Conservation (phyloP, 1,284 basidiomycete species). For the Fomitiporia mediterranea region DNA sequence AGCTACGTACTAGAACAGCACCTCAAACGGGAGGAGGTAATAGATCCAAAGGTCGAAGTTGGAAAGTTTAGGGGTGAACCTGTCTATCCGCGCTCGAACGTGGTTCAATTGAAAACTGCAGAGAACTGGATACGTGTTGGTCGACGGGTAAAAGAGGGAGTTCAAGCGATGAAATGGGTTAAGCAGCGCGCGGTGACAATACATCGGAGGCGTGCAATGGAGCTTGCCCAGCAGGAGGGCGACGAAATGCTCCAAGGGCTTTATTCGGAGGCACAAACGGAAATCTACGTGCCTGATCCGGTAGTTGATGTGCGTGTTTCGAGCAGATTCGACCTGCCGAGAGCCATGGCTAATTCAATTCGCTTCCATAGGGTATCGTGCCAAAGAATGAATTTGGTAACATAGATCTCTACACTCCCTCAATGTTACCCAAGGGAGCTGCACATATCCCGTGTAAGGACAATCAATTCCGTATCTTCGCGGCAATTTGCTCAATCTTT, state of each 20-base stretch:
- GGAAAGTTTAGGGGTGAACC: constrained; percentile 92
- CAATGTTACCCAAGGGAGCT: constrained; percentile 90
- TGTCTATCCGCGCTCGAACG: constrained; percentile 85
- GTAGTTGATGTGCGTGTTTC: constrained; percentile 67
- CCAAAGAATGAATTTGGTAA: constrained; percentile 97
- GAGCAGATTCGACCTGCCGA: background rate
- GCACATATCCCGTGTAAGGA: constrained; percentile 84
- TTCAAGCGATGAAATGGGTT: constrained; percentile 86
- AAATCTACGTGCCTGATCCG: constrained; percentile 74
- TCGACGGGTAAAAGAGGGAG: constrained; percentile 65
- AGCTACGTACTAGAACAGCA: constrained; percentile 90
- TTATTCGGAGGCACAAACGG: constrained; percentile 86
- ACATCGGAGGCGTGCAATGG: constrained; percentile 77
- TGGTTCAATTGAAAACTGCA: constrained; percentile 81
- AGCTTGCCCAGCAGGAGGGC: constrained; percentile 53
- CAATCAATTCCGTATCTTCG: constrained; percentile 18
- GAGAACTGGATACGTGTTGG: constrained; percentile 96
- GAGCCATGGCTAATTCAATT: constrained; percentile 17
- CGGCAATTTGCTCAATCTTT: constrained; percentile 12
- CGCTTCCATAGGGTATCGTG: constrained; percentile 76
- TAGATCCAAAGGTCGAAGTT: constrained; percentile 80
- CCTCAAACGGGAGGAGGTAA: constrained; percentile 83
- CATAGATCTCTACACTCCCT: constrained; percentile 92
- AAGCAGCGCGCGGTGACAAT: constrained; percentile 87
- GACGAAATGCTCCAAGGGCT: constrained; percentile 81